Base-by-base conservation (phyloP, 1,284 basidiomycete species). In the Cronartium quercuum region DNA sequence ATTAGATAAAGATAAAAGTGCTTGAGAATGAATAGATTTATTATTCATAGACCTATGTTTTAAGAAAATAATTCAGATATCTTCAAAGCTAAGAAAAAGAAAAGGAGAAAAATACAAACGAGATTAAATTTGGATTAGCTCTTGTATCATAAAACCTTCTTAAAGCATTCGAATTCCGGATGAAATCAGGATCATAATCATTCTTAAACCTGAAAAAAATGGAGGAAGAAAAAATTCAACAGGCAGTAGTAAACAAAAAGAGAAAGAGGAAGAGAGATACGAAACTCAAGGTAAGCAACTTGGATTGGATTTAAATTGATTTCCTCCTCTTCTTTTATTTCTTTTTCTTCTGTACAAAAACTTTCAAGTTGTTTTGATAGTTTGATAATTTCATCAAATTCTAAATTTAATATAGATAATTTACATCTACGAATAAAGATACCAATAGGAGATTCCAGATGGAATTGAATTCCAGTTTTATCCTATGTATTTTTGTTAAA, bases 361-460 rank as follows among this genome's bases (percentile, higher is more conserved):
- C 40, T 57, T 75, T 75, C 3, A 75, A 21, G 24, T 57, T 47
- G 41, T n/a, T 60, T 29, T 9, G 47, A 42, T 13, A 75, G 24
- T n/a, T 47, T 57, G 2, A 64, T 62, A 15, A 67, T 12, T 37
- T 75, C 42, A 75, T 75, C 73, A 37, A 75, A 75, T 15, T 75
- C 65, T 12, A 75, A 37, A 15, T 35, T 67, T 21, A 60, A 61
- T 12, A 75, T 51, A 42, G 38, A 61, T 37, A 75, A 57, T 12
- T 40, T 67, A 29, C 55, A 66, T 61, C 65, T 13, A 37, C 73
- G 65, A 24, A 68, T 58, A 60, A 67, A 75, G 18, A 75, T 15
- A 37, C 73, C 73, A 4, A 75, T 18, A 10, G 73, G 73, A 13
- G 73, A 75, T 21, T 75, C 73, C n/a, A 58, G 38, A 58, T 67